Evolutionary conservation across 2,329 filamentous ascomycete genomes (phyloP).

Genomic region (Pseudogymnoascus sp.): DNA sequence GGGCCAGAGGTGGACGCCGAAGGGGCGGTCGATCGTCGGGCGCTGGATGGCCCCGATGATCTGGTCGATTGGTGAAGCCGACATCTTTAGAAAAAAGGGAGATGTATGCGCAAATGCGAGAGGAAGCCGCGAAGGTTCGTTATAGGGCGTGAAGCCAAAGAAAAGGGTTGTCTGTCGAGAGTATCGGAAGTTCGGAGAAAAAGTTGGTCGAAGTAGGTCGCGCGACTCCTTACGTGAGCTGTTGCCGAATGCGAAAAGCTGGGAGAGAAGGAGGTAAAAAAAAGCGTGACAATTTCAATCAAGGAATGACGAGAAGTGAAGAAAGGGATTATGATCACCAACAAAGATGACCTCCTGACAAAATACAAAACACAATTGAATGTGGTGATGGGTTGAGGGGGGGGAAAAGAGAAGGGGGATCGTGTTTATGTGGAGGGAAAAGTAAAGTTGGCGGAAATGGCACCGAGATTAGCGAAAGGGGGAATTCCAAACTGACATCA

Average conservation of each 20-base stretch:
- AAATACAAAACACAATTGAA: slow-evolving; percentile 15
- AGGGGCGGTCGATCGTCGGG: slow-evolving; percentile 84
- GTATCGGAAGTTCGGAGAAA: slow-evolving; percentile 12
- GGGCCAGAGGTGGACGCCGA: slow-evolving; percentile 87
- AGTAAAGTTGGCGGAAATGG: slow-evolving; percentile 16
- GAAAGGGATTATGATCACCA: slow-evolving; percentile 14
- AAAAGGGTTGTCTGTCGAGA: slow-evolving; percentile 13
- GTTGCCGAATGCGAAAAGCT: slow-evolving; percentile 5
- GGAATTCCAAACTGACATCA: slow-evolving; percentile 1
- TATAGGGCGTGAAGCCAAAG: slow-evolving; percentile 9
- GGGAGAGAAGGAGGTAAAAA: slow-evolving; percentile 12
- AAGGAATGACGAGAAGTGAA: slow-evolving; percentile 37
- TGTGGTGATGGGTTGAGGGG: slow-evolving; percentile 23
- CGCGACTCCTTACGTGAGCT: slow-evolving; percentile 7
- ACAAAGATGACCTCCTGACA: slow-evolving; percentile 17
- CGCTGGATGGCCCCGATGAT: slow-evolving; percentile 49
- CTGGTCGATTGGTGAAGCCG: slow-evolving; percentile 21
- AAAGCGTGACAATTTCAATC: slow-evolving; percentile 16
- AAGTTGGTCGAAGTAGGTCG: slow-evolving; percentile 11
- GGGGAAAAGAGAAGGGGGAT: slow-evolving; percentile 23
- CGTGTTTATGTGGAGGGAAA: slow-evolving; percentile 29
- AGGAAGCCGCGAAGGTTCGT: slow-evolving; percentile 7
- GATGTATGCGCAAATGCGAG: background rate
- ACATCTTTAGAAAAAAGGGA: background rate
- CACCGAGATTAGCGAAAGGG: slow-evolving; percentile 8